Base-by-base conservation (phyloP, 495 filamentous ascomycete species). In the Penicillium odoratum region DNA sequence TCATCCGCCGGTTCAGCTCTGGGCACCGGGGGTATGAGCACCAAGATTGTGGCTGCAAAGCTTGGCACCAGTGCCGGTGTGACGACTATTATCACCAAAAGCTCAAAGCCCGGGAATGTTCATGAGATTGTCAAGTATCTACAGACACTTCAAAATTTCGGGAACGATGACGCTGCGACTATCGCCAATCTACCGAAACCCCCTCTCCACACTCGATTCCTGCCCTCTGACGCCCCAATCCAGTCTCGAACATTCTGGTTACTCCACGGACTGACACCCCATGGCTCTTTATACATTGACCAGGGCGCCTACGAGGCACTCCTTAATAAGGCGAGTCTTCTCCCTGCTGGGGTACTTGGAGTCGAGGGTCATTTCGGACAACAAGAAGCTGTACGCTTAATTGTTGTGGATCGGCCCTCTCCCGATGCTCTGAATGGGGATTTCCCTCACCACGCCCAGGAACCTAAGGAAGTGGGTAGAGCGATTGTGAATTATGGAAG, bases 1-100 rank as follows among this genome's bases (percentile, higher is more conserved):
- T 96, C 92, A 15, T 88, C 88, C 25, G 89, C 92, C 36, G 94
- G 94, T 9, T 96, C 92, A 5, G 80, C 86, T 13, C 74, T 98
- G 11, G 94, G 94, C 33, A 98, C 95, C n/a, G 94, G 94, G 11
- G 94, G 94, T 40, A 98, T 98, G 94, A 86, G 88, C 50, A 98
- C 94, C 48, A 98, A 98, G 73, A 96, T 98, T 61, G 90, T 96
- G 16, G 94, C 94, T 33, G 94, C 94, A 36, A 86, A 91, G 48
- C 86, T 98, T 26, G 94, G 93, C 48, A 97, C 91, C 36, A 94
- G 92, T 51, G 94, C 92, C 36, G 94, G 94, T 38, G 95, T 98
- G 34, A 98, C 92, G 3, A 97, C 93, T 2, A 81, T 98, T 59
- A 98, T 98, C 62, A 96, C 94, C 3, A 86, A 87, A 51, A 93